Evolutionary conservation across 768 basidiomycete genomes (phyloP), one percentile per base, ranked within the genome.

Genomic region (Leucosporidium creatinivorum): DNA sequence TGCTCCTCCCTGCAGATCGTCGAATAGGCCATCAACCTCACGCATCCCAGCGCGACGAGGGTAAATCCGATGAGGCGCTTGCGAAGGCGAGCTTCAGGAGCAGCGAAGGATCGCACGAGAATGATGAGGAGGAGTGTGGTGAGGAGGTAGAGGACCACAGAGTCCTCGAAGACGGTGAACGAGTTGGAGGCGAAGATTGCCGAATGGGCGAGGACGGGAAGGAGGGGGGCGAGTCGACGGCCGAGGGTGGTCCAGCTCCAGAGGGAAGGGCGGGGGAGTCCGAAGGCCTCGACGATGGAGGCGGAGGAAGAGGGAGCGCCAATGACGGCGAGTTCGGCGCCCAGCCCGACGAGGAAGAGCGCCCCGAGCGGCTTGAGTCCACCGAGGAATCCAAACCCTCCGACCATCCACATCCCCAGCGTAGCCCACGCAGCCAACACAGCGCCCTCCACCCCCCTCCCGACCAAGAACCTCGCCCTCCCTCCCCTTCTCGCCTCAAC

Each of bases 121-220:
- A 85, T 78, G 48, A 91, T 39, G 85, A 88, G 48, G 84, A 84
- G 73, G 50, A 78, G 70, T 13, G 80, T 76, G 54, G 86, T 76
- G 67, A 87, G 80, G 62, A 98, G 82, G 82, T 86, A 93, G 12
- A 86, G 84, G 17, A 88, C 81, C 63, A 90, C 81, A 39, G 84
- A 84, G 77, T 97, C 93, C 83, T 99, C 96, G 92, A 93, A 97
- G 77, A 98, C 84, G n/a, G 89, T 91, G 81, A 91, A 94, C 0
- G 93, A 96, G 80, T 98, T 98, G 30, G 93, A 94, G 21, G 87
- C 84, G 78, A 94, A 94, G 10, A 87, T 81, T 5, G 88, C 62
- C 1, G 86, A 78, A 74, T 98, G 93, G 3, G 91, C 80, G 64
- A 77, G 64, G 63, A 88, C 82, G 44, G 85, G 79, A 49, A 88